A percentile compares a stretch with the other conserved stretches of the same genome.
These are phyloP conservation scores for Metschnikowia similis DNA, from an alignment of 805 yeast genomes.

Conservation along the genomic window DNA sequence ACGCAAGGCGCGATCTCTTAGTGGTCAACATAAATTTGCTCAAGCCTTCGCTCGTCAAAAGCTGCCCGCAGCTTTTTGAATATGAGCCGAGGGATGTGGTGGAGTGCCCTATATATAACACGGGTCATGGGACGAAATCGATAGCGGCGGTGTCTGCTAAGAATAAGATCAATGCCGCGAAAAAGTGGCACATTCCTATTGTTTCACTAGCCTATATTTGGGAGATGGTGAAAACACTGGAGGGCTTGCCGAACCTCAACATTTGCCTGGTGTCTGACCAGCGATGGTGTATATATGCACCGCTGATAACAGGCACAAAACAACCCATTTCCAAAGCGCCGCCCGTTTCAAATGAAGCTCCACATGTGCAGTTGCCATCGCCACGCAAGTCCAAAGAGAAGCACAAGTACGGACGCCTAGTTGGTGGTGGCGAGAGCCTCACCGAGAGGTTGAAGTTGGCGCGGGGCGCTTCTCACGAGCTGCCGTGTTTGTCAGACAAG, in stretches of 20 bases:
- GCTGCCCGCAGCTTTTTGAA: conserved; percentile 41
- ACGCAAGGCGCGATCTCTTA: conserved; percentile 50
- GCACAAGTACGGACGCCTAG: conserved; percentile 44
- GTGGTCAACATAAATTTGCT: conserved; percentile 49
- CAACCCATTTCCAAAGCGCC: conserved; percentile 3
- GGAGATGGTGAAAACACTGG: conserved; percentile 38
- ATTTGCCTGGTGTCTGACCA: conserved; percentile 43
- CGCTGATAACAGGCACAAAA: conserved; percentile 18
- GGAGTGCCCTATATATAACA: conserved; percentile 32
- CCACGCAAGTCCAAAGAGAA: conserved; percentile 46
- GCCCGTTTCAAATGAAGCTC: neutral
- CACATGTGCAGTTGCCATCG: conserved; percentile 43
- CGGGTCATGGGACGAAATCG: conserved; percentile 18
- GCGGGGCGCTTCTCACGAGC: conserved; percentile 3
- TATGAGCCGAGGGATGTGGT: conserved; percentile 30
- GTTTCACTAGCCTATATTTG: conserved; percentile 52
- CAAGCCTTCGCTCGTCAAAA: conserved; percentile 31
- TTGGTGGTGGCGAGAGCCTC: conserved; percentile 28
- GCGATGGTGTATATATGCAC: conserved; percentile 56
- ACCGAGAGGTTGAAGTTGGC: conserved; percentile 13
- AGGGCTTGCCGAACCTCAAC: conserved; percentile 13
- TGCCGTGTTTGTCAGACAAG: neutral
- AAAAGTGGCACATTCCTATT: conserved; percentile 55
- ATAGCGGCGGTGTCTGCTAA: conserved; percentile 42
- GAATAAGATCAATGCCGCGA: conserved; percentile 55